Percentiles rank a stretch among this genome's conserved stretches.
Evolutionary conservation across 257 asterid species (phyloP).

Genomic region (Ehretia macrophylla): DNA sequence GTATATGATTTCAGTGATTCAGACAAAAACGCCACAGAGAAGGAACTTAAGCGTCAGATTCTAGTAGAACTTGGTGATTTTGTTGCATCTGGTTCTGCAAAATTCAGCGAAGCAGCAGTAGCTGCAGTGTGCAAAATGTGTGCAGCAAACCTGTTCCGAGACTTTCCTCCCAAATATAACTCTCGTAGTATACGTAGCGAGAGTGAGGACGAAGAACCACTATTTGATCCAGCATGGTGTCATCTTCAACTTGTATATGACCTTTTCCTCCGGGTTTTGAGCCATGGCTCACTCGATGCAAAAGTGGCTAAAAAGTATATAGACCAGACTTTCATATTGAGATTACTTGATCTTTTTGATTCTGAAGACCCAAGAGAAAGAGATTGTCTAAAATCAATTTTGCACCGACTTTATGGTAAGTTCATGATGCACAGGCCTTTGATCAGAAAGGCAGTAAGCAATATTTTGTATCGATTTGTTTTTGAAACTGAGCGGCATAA

Average conservation of each 20-base stretch:
- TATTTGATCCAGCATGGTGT: conserved; percentile 48
- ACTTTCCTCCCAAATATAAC: conserved; percentile 37
- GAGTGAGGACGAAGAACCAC: conserved; percentile 40
- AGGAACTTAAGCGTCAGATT: conserved; percentile 40
- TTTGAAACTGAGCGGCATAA: conserved; percentile 42
- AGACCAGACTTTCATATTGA: conserved; percentile 33
- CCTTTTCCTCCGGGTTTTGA: conserved; percentile 26
- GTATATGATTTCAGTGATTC: conserved; percentile 40
- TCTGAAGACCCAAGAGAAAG: conserved; percentile 49
- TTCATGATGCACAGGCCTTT: conserved; percentile 48
- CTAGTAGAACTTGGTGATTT: conserved; percentile 36
- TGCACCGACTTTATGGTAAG: conserved; percentile 45
- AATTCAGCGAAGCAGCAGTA: conserved; percentile 32
- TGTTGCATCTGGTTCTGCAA: conserved; percentile 38
- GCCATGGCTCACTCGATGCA: conserved; percentile 28
- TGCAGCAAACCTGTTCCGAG: conserved; percentile 36
- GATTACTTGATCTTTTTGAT: conserved; percentile 34
- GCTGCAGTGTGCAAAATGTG: conserved; percentile 46
- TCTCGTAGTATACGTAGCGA: conserved; percentile 29
- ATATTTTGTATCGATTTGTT: conserved; percentile 37
- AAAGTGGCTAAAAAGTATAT: conserved; percentile 40
- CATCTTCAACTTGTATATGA: conserved; percentile 50
- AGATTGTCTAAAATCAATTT: conserved; percentile 38
- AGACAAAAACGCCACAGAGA: conserved; percentile 28
- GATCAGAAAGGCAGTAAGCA: conserved; percentile 40